Evolutionary conservation across 169 alveolate genomes (phyloP).

Genomic region (Plasmodium adleri): DNA sequence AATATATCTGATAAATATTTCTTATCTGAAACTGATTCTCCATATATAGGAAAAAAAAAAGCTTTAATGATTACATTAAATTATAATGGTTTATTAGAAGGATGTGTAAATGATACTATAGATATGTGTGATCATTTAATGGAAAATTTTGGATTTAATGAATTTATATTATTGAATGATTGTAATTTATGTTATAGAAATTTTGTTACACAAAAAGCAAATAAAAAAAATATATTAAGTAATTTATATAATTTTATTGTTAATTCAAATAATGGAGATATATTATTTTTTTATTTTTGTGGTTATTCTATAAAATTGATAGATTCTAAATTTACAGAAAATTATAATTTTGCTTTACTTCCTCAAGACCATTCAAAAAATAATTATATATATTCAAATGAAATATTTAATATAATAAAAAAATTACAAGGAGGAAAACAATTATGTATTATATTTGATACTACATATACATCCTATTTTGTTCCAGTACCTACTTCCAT

Average conservation of each 20-base stretch:
- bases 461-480: conserved; percentile 66
- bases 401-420: conserved; percentile 53
- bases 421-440: conserved; percentile 73
- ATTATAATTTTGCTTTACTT: conserved; percentile 66
- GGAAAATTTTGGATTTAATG: conserved; percentile 40
- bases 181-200: conserved; percentile 51
- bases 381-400: conserved; percentile 74
- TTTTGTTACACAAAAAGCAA: conserved; percentile 57
- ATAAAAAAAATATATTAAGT: conserved; percentile 44
- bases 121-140: conserved; percentile 48
- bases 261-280: conserved; percentile 65
- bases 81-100: conserved; percentile 66
- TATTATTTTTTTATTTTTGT: conserved; percentile 66
- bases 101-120: conserved; percentile 41
- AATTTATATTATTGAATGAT: conserved; percentile 55
- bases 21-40: conserved; percentile 18
- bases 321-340: conserved; percentile 60
- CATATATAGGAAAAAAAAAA: conserved; percentile 47
- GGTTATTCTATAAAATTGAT: conserved; percentile 69
- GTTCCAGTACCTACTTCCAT: conserved; percentile 42
- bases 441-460: conserved; percentile 61
- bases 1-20: conserved; percentile 12
- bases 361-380: conserved; percentile 67
- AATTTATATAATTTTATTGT: conserved; percentile 33
- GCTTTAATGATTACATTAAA: conserved; percentile 43